Percentiles rank a stretch among this genome's conserved stretches.
These are phyloP conservation scores for Aethionema arabicum DNA, from an alignment of 345 rosid genomes.

Conservation along the genomic window DNA sequence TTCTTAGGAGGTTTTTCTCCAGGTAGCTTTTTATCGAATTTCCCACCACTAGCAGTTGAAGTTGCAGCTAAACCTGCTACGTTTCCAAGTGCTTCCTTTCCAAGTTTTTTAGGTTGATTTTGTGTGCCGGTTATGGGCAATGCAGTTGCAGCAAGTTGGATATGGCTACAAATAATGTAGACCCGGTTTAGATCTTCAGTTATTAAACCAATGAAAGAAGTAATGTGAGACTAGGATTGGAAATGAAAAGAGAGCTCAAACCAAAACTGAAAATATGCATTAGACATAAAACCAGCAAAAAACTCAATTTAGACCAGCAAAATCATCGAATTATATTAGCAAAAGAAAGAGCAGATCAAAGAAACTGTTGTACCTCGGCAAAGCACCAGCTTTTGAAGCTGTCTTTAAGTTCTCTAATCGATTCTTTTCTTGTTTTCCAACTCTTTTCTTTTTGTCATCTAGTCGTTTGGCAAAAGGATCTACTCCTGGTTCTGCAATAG, in stretches of 20 bases:
- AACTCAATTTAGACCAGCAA: not conserved
- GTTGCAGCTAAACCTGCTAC: slow-evolving; percentile 90
- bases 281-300: not conserved
- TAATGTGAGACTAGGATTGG: not conserved
- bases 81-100: slow-evolving; percentile 67
- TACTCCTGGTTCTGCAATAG: slow-evolving; percentile 65
- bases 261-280: slow-evolving; percentile 7
- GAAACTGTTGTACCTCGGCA: slow-evolving; percentile 66
- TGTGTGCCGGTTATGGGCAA: slow-evolving; percentile 84
- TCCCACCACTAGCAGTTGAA: slow-evolving; percentile 94
- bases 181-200: slow-evolving; percentile 16
- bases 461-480: slow-evolving; percentile 86
- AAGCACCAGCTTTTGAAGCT: slow-evolving; percentile 74
- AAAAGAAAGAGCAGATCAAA: slow-evolving; percentile 4
- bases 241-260: slow-evolving; percentile 1
- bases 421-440: slow-evolving; percentile 75
- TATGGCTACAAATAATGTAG: slow-evolving; percentile 53
- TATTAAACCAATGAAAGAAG: not conserved
- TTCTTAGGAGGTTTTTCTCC: slow-evolving; percentile 82
- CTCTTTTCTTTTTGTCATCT: slow-evolving; percentile 71
- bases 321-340: not conserved
- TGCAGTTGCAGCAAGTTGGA: slow-evolving; percentile 83
- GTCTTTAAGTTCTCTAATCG: slow-evolving; percentile 67
- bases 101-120: slow-evolving; percentile 58
- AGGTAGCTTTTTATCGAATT: slow-evolving; percentile 82